These are phyloP conservation scores for Obelidium mucronatum DNA, from an alignment of 192 early-diverging fungal species.

Conservation along the genomic window DNA sequence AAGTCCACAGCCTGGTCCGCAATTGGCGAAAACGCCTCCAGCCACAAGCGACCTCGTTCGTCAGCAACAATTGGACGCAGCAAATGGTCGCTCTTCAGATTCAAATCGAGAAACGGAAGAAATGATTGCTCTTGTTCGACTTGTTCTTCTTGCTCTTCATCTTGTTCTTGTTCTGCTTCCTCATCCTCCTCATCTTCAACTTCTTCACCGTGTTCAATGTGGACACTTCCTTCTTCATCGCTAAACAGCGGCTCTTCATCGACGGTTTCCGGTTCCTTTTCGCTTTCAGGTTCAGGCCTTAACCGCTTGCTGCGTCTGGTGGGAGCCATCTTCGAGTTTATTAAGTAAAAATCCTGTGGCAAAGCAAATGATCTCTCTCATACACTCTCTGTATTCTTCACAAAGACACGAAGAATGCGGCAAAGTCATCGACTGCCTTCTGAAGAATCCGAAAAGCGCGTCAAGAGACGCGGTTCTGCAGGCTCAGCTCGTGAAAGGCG, in stretches of 20 bases:
- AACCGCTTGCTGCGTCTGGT: no score
- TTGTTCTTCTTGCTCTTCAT: not conserved
- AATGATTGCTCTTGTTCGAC: not conserved
- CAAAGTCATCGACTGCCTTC: not conserved
- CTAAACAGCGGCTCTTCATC: no score
- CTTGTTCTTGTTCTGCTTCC: not conserved
- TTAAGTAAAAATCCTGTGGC: no score
- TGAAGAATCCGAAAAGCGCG: not conserved
- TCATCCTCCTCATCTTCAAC: slow-evolving; percentile 5
- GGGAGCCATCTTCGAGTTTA: no score
- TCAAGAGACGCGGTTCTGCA: not conserved
- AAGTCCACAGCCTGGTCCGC: slow-evolving; percentile 96
- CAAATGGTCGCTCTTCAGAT: slow-evolving; percentile 86
- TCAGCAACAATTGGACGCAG: slow-evolving; percentile 92
- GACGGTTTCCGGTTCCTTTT: no score
- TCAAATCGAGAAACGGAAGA: not conserved
- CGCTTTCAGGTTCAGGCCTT: no score
- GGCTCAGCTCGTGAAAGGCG: not conserved
- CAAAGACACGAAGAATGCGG: not conserved
- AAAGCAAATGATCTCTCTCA: not conserved
- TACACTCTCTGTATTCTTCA: not conserved
- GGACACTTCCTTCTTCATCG: not conserved
- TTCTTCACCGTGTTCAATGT: not conserved
- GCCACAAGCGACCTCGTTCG: slow-evolving; percentile 82
- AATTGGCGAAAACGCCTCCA: slow-evolving; percentile 98